A percentile compares a stretch with the other conserved stretches of the same genome.
Conservation (phyloP, 176 grass and related monocot species). For the Rhipidocladum racemiflorum region DNA sequence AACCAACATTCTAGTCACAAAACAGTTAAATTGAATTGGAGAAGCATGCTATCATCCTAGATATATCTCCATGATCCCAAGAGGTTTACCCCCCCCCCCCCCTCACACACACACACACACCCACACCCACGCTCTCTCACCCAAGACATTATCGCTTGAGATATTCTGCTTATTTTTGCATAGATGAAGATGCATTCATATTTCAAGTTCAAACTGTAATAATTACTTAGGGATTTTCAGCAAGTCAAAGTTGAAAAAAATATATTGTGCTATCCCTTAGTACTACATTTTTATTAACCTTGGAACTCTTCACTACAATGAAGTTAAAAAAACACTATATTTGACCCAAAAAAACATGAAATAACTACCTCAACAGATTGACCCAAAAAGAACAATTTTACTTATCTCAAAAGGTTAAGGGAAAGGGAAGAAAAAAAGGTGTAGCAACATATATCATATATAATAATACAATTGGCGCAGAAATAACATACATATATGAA, state of each 20-base stretch:
- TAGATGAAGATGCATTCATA: background rate
- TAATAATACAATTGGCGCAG: background rate
- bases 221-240: background rate
- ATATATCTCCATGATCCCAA: background rate
- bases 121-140: background rate
- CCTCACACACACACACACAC: too few species aligned
- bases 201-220: background rate
- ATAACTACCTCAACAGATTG: background rate
- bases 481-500: background rate
- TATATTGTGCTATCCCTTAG: background rate
- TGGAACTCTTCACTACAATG: background rate
- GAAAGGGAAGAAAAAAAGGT: background rate
- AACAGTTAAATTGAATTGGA: background rate
- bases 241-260: background rate
- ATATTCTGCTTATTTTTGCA: background rate
- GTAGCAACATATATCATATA: background rate
- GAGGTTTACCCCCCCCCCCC: background rate
- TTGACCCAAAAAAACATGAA: background rate
- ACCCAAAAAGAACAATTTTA: background rate
- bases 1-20: background rate
- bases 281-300: background rate
- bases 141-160: background rate
- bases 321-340: background rate
- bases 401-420: background rate
- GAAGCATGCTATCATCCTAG: background rate